Evolutionary conservation across 768 basidiomycete species (phyloP), one percentile per base, ranked within the genome.

Genomic region (Xerocomellus intermedius): DNA sequence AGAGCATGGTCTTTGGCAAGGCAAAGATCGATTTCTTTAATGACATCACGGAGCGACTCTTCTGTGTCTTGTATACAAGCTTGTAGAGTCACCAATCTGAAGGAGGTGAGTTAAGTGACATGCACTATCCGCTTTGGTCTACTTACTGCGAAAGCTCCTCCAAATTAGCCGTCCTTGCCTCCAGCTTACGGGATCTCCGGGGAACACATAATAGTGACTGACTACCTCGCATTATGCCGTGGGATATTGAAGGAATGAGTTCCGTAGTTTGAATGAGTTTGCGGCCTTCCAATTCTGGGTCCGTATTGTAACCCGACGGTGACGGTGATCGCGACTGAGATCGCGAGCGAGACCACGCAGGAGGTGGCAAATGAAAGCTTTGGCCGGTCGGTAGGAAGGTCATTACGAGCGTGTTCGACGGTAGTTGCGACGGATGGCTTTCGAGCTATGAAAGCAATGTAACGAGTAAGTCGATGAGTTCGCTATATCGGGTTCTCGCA

Each of bases 121-220:
- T 28, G 24, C 33, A 41, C 55, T 5, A 14, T 44, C 30, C 45
- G n/a, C 44, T 37, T 28, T 56, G 48, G 35, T 51, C 26, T 30
- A 70, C 84, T 56, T 56, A 92, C 91, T 84, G 84, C 63, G 85
- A 79, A 21, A 93, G 74, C 57, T 89, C 87, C 54, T 89, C 85
- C 77, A 79, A 85, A 12, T 70, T 75, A 10, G 85, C 81, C 5
- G 83, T 87, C 63, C 75, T 81, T 35, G 63, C 61, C 41, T 51
- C 60, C 56, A 64, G 24, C 44, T 50, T 69, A 52, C 71, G 69
- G 32, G 58, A 64, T 42, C 60, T 64, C 53, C 62, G 67, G 38
- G 50, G 48, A 42, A 53, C 37, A 35, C 52, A 52, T 48, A 58
- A 52, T 45, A 55, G 30, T 21, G 60, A 55, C 42, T 55, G 59